Percentiles rank a stretch among this genome's conserved stretches.
Evolutionary conservation across 495 filamentous ascomycete genomes (phyloP).

Genomic region (Xylona heveae): DNA sequence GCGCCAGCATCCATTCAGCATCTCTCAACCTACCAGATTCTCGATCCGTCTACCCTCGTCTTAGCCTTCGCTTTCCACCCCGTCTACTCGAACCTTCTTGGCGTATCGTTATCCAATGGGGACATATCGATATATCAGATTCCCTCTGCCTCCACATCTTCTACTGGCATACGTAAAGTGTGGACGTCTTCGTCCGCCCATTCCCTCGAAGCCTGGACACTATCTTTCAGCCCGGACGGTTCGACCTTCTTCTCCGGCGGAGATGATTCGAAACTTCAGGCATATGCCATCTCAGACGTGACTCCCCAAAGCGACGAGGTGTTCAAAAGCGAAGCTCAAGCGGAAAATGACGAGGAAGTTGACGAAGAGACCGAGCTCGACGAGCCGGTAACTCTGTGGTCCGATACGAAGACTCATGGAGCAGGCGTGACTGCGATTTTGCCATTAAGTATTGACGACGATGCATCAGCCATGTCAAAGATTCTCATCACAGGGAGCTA

Average conservation of each 20-base stretch:
- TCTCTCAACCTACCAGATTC: slow-evolving; percentile 17
- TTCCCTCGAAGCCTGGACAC: slow-evolving; percentile 44
- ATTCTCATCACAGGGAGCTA: slow-evolving; percentile 76
- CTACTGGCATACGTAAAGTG: not conserved
- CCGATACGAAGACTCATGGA: slow-evolving; percentile 32
- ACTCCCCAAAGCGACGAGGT: slow-evolving; percentile 5
- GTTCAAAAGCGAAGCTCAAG: not conserved
- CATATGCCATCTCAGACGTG: slow-evolving; percentile 10
- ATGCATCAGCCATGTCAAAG: slow-evolving; percentile 14
- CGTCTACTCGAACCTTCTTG: slow-evolving; percentile 22
- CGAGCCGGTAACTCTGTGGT: slow-evolving; percentile 11
- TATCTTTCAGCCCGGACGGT: slow-evolving; percentile 24
- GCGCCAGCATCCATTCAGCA: slow-evolving; percentile 11
- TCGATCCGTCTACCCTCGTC: slow-evolving; percentile 35
- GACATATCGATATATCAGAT: slow-evolving; percentile 26
- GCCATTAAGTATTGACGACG: slow-evolving; percentile 24
- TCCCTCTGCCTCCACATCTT: slow-evolving; percentile 5
- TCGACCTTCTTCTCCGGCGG: slow-evolving; percentile 38
- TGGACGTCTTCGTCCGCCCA: slow-evolving; percentile 13
- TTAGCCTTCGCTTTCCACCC: slow-evolving; percentile 57
- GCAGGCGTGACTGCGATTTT: slow-evolving; percentile 83
- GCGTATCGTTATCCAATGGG: slow-evolving; percentile 49
- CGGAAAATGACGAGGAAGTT: slow-evolving; percentile 9
- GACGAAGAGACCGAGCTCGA: slow-evolving; percentile 8
- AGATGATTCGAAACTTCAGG: slow-evolving; percentile 38